Percentiles rank a stretch among this genome's conserved stretches.
Evolutionary conservation across 257 asterid species (phyloP).

Genomic region (Capsicum chinense): DNA sequence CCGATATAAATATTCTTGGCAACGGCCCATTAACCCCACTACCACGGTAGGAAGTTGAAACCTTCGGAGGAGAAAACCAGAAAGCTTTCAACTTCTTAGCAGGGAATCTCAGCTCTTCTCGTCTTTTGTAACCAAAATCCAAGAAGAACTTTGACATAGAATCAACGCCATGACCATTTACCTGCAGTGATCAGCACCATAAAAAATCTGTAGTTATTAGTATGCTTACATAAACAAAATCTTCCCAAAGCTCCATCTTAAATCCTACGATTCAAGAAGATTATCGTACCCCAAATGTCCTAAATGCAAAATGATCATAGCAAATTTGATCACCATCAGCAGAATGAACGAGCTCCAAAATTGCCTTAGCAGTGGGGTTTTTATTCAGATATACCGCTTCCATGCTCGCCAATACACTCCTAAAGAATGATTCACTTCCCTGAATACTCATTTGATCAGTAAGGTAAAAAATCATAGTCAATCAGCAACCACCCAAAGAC

Average conservation of each 20-base stretch:
- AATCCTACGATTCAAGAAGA: not conserved
- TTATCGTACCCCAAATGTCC: constrained; percentile 76
- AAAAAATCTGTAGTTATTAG: not conserved
- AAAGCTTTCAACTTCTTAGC: constrained; percentile 91
- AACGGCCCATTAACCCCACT: constrained; percentile 74
- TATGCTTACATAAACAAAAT: not conserved
- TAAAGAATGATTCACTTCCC: constrained; percentile 88
- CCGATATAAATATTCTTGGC: constrained; percentile 94
- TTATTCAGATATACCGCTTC: constrained; percentile 74
- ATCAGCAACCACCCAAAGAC: not conserved
- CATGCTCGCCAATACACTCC: constrained; percentile 70
- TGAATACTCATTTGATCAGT: constrained; percentile 33
- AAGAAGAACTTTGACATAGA: constrained; percentile 75
- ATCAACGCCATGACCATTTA: constrained; percentile 82
- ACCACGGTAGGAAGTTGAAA: constrained; percentile 44
- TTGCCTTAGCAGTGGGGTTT: constrained; percentile 83
- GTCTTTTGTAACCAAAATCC: constrained; percentile 81
- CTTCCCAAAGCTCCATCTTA: not conserved
- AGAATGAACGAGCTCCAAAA: constrained; percentile 77
- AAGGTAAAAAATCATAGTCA: constrained; percentile 20
- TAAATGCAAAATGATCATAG: constrained; percentile 89
- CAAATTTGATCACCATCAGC: constrained; percentile 65
- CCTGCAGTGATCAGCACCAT: constrained; percentile 42
- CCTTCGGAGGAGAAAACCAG: constrained; percentile 85
- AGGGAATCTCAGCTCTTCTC: constrained; percentile 89